These are phyloP conservation scores for Penicillium hordei DNA, from an alignment of 2,329 filamentous ascomycete genomes.

Conservation along the genomic window DNA sequence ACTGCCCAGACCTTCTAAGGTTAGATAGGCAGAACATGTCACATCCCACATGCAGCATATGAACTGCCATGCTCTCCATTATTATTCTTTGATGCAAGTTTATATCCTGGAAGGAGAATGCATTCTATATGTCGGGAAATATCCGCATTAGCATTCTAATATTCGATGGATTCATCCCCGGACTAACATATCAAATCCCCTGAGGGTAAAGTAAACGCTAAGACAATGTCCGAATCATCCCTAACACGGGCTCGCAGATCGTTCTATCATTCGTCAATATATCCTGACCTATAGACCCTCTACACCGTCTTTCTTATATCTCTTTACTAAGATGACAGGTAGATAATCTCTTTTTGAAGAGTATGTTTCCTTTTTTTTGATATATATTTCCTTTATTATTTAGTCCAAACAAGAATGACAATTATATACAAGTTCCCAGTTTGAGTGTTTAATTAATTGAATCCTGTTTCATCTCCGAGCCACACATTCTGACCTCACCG, in stretches of 20 bases:
- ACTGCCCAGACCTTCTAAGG: not conserved
- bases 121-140: not conserved
- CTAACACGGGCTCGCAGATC: slow-evolving; percentile 21
- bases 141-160: not conserved
- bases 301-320: slow-evolving; percentile 20
- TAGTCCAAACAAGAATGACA: not conserved
- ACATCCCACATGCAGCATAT: not conserved
- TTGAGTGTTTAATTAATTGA: not conserved
- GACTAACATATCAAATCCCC: not conserved
- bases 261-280: slow-evolving; percentile 28
- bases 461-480: slow-evolving; percentile 11
- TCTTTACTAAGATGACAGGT: not conserved
- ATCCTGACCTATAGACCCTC: not conserved
- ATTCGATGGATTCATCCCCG: not conserved
- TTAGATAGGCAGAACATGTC: not conserved
- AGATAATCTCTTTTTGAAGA: not conserved
- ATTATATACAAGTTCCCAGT: not conserved
- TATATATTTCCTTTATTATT: not conserved
- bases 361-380: not conserved
- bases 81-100: not conserved
- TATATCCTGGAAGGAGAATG: not conserved
- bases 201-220: not conserved
- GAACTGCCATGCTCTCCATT: not conserved
- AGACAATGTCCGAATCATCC: slow-evolving; percentile 1
- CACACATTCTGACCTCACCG: slow-evolving; percentile 8